Evolutionary conservation across 352 stramenopile species (phyloP).

Genomic region (Phytophthora pluvialis): DNA sequence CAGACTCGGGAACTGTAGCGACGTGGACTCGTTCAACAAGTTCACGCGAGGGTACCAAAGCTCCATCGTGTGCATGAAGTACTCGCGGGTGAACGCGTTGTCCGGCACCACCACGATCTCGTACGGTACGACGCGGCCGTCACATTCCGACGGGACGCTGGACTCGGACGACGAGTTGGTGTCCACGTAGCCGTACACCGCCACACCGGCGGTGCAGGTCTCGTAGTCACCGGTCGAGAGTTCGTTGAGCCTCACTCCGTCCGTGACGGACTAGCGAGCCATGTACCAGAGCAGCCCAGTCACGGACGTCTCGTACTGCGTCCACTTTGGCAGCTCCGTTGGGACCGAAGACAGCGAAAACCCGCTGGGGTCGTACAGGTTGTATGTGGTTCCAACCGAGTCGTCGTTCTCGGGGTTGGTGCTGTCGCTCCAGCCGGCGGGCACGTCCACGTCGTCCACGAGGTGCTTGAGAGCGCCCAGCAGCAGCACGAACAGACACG

Average conservation of each 20-base stretch:
- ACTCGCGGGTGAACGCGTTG: conserved; percentile 59
- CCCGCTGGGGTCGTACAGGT: conserved; percentile 44
- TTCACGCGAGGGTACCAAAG: conserved; percentile 65
- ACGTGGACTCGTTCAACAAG: conserved; percentile 38
- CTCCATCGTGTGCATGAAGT: conserved; percentile 62
- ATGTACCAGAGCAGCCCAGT: conserved; percentile 59
- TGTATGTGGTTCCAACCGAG: conserved; percentile 42
- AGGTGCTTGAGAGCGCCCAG: conserved; percentile 57
- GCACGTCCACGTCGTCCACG: conserved; percentile 51
- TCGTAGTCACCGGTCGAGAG: conserved; percentile 38
- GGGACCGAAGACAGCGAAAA: conserved; percentile 37
- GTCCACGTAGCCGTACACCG: conserved; percentile 42
- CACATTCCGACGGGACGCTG: conserved; percentile 42
- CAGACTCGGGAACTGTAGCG: conserved; percentile 47
- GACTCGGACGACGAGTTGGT: conserved; percentile 41
- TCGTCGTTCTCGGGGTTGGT: background rate
- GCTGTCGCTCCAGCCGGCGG: conserved; percentile 52
- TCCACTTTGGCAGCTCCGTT: conserved; percentile 47
- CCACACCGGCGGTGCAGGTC: conserved; percentile 38
- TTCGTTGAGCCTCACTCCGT: conserved; percentile 45
- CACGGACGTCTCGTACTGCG: conserved; percentile 53
- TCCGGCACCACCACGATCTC: conserved; percentile 64
- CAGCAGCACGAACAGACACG: conserved; percentile 62
- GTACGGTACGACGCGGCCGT: conserved; percentile 48
- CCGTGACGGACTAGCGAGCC: conserved; percentile 38